phyloP scores from a whole-genome alignment of 176 grass and related monocot genomes.

The Carex pumila region DNA sequence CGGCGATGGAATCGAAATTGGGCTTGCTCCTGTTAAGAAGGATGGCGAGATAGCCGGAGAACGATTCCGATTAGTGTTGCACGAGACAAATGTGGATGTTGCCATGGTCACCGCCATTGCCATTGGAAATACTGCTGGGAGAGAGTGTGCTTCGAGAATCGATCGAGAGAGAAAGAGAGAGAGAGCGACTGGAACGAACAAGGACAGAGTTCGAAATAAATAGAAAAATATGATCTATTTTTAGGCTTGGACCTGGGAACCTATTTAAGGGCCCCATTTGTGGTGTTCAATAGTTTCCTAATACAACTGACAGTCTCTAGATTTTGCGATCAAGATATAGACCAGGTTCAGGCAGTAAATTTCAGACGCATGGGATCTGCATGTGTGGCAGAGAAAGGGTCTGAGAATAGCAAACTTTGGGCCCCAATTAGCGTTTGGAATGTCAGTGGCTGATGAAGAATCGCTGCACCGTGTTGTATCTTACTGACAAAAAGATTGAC shows the following conservation, averaged over 20 bases:
- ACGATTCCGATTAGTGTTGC: constrained; percentile 22
- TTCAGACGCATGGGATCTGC: neutral
- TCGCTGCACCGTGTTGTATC: neutral
- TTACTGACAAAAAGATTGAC: neutral
- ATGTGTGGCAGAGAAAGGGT: constrained; percentile 4
- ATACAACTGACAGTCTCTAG: no score
- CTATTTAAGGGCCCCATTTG: neutral
- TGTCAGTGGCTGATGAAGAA: neutral
- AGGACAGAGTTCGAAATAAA: constrained; percentile 12
- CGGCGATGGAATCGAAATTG: neutral
- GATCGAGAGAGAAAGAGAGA: neutral
- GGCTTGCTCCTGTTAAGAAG: constrained; percentile 25
- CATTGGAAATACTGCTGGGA: neutral
- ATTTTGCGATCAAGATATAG: neutral
- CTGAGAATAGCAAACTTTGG: constrained; percentile 6
- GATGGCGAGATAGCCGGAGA: constrained; percentile 14
- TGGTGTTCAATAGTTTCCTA: neutral
- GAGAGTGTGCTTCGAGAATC: neutral
- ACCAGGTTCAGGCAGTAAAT: neutral
- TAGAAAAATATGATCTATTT: neutral
- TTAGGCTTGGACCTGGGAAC: neutral
- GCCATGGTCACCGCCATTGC: constrained; percentile 51
- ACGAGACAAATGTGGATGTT: constrained; percentile 16
- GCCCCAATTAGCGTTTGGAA: neutral
- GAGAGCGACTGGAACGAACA: constrained; percentile 20